A percentile compares a stretch with the other conserved stretches of the same genome.
phyloP scores from a whole-genome alignment of 2,329 filamentous ascomycete genomes.

The Paramyrothecium sp. region DNA sequence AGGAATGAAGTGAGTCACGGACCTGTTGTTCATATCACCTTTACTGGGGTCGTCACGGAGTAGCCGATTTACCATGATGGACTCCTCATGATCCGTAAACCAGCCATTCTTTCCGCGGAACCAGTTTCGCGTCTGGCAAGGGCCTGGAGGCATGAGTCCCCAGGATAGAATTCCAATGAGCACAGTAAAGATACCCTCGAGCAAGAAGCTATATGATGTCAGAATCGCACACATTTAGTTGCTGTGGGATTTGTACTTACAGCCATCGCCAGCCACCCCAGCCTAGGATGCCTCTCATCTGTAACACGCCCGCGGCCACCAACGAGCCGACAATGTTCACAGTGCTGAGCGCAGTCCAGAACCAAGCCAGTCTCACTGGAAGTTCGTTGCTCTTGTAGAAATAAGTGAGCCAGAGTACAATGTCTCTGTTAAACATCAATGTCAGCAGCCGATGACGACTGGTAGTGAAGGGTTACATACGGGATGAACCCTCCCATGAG shows the following conservation, averaged over 20 bases:
- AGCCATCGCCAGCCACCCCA: slow-evolving; percentile 39
- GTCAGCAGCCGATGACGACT: background rate
- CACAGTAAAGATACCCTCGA: slow-evolving; percentile 47
- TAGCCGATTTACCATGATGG: slow-evolving; percentile 60
- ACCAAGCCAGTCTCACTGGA: slow-evolving; percentile 62
- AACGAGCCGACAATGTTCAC: slow-evolving; percentile 51
- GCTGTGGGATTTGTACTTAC: slow-evolving; percentile 16
- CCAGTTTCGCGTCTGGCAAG: slow-evolving; percentile 51
- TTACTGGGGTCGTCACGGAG: slow-evolving; percentile 60
- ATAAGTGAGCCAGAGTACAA: slow-evolving; percentile 68
- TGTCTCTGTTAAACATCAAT: slow-evolving; percentile 24
- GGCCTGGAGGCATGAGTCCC: slow-evolving; percentile 43
- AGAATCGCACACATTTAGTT: background rate
- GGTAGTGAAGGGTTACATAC: slow-evolving; percentile 19
- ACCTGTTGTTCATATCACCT: slow-evolving; percentile 60
- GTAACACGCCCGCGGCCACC: slow-evolving; percentile 42
- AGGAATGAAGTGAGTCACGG: background rate
- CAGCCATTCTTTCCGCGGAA: slow-evolving; percentile 50
- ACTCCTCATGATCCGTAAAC: background rate
- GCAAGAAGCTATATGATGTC: slow-evolving; percentile 36
- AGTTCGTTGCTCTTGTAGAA: slow-evolving; percentile 74
- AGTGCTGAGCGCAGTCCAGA: slow-evolving; percentile 66
- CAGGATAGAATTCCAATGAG: slow-evolving; percentile 41
- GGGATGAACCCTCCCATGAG: slow-evolving; percentile 52
- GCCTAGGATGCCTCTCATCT: slow-evolving; percentile 33